Evolutionary conservation across 768 basidiomycete species (phyloP), one percentile per base, ranked within the genome.

Genomic region (Tulasnella sp.): DNA sequence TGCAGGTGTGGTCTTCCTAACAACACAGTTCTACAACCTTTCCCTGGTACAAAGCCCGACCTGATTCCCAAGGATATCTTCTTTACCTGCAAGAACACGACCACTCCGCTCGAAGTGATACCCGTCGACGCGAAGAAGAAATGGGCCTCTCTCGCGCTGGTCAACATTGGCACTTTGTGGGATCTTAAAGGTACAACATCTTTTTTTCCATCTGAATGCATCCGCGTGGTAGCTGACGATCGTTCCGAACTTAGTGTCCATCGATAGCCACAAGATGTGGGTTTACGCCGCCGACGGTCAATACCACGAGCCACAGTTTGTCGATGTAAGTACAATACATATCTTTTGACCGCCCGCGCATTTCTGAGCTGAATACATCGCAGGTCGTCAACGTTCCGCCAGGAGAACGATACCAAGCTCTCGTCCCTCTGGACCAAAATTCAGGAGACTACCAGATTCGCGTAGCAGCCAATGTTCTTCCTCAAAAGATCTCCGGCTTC

Each of bases 241-340:
- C 6, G n/a, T 6, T 12, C 21, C n/a, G 75, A 56, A 27, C 12
- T 42, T 52, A 78, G 77, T 78, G 16, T 68, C 56, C 3, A n/a
- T 78, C 31, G 77, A 78, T n/a, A 52, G 46, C 24, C 77, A 78
- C 56, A 38, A 38, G 68, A 39, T 78, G 36, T 78, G 58, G 36
- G 39, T 78, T 10, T 78, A 78, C 36, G 77, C 77, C 3, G 77
- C 77, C 4, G 77, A 78, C 40, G 77, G 77, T 24, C 56, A 78
- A 62, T 78, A 68, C 39, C 77, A 78, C 39, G 24, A 68, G 21
- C 56, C 77, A 36, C 77, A 78, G 62, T 31, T 39, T 18, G 77
- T 78, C 68, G 77, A 78, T 78, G 77, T 78, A 24, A 71, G 77
- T 44, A 7, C 8, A 44, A n/a, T n/a, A n/a, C n/a, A 44, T 16